These are phyloP conservation scores for Ulvella scutata DNA, from an alignment of 139 green algal genomes.

Conservation along the genomic window DNA sequence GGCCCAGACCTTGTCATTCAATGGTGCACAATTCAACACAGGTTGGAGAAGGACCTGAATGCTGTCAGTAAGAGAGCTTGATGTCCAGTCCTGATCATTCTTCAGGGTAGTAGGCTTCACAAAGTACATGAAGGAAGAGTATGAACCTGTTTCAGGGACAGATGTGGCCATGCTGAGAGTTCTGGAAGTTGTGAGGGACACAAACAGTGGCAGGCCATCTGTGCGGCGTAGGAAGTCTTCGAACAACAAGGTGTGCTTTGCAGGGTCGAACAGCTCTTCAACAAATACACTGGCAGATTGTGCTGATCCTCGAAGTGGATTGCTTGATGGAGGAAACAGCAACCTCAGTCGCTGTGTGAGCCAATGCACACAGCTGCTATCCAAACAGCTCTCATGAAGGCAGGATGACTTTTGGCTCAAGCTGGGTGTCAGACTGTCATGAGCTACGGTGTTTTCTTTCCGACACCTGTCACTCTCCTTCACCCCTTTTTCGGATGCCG, in stretches of 20 bases:
- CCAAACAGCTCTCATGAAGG: too few relatives aligned
- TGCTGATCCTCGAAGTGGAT: neutral
- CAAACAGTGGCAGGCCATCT: neutral
- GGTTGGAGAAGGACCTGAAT: neutral
- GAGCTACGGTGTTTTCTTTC: too few relatives aligned
- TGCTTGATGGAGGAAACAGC: neutral
- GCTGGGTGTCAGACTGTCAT: too few relatives aligned
- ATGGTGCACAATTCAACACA: neutral
- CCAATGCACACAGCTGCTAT: neutral
- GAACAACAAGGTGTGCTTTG: neutral
- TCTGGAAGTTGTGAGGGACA: neutral
- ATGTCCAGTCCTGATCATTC: neutral
- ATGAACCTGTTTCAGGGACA: neutral
- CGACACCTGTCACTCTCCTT: too few relatives aligned
- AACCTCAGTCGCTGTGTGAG: neutral
- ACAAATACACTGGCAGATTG: neutral
- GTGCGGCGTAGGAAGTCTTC: neutral
- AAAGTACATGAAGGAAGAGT: slow-evolving; percentile 1
- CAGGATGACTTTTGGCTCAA: too few relatives aligned
- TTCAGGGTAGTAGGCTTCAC: neutral
- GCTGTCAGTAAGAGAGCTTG: neutral
- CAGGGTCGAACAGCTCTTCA: neutral
- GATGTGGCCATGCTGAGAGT: neutral
- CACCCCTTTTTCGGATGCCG: too few relatives aligned
- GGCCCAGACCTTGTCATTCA: neutral